Base-by-base conservation (phyloP, 2,329 filamentous ascomycete species). In the Xylariaceae sp. region DNA sequence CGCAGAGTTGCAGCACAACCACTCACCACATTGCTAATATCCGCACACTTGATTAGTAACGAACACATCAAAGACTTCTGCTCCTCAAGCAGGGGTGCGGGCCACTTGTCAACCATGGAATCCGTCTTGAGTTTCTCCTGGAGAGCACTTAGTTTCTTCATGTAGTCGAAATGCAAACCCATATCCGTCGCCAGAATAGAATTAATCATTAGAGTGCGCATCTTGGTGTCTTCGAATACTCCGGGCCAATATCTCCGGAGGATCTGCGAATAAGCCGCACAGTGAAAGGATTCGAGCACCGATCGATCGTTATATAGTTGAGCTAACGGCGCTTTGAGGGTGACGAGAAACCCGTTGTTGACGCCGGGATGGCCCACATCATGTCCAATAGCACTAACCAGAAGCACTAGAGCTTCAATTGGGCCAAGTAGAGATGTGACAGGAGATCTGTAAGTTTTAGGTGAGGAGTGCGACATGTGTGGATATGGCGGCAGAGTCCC, bases 181-280 rank as follows among this genome's bases (percentile, higher is more conserved):
- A 99, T 99, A 70, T 99, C 94, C 0, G 94, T 99, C 2, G 94
- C 91, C 23, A 99, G 78, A 61, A 99, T 97, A n/a, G 91, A 94
- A 73, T 91, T 96, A 68, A 97, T 97, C 88, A 97, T 94, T 5
- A 96, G 78, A 66, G 88, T 89, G 57, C 93, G 87, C 82, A 97
- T 90, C 59, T 86, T 86, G 51, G 82, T 81, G 67, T 94, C 88
- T 64, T 88, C 82, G 66, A 95, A 95, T 1, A 88, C 88, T 2
- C 83, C 80, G 0, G 92, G 91, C 94, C 94, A 99, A 73, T 97
- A 88, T 53, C 92, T 85, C 53, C 93, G 88, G 48, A 99, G 82
- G 45, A 99, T 96, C 71, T 97, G 94, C 0, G 92, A 97, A 70
- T 93, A 99, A 1, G 94, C 94, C 1, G 94, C 94, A 71, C 94